Evolutionary conservation across 345 rosid species (phyloP), one percentile per base, ranked within the genome.

Genomic region (Lagerstroemia speciosa): DNA sequence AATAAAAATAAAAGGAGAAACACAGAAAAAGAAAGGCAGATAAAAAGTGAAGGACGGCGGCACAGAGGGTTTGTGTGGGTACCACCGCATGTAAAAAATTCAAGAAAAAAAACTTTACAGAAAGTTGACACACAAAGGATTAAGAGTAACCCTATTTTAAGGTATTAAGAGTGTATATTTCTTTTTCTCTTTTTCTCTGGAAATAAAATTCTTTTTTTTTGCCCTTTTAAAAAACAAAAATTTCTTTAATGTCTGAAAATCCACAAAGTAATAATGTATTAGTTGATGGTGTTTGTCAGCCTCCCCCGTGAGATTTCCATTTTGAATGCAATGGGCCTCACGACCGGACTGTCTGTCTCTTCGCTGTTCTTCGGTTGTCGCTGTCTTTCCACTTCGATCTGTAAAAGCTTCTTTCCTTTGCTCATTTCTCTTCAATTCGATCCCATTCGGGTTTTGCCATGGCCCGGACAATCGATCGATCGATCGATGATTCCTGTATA

Each of bases 291-390:
- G 60, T n/a, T 22, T 53, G 60, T 24, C 60, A 27, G 63, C 63
- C 34, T 15, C 63, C 63, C 34, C 29, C 63, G 63, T 58, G 63
- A 58, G 63, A 53, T n/a, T 53, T 53, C 29, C 63, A 58, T 14
- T 27, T 58, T 30, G 14, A 9, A 8, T 58, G 33, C 63, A 30
- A 58, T 58, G 63, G 34, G 32, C 34, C 63, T 58, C 63, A 29
- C 63, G 33, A 27, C 63, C 63, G 63, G 63, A 30, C 63, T 58
- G 63, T 58, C 63, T 26, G 33, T 58, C 34, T 30, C 63, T 30
- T 20, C 33, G 14, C 63, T 53, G 60, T 24, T 24, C 60, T 24
- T 53, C 30, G 5, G 30, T 53, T 24, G 60, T 22, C 24, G 60
- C 60, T 19, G 60, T 53, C 27, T n/a, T 24, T 30, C 60, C 60